Base-by-base conservation (phyloP, 2,329 filamentous ascomycete genomes). In the Curvularia eragrostidis region DNA sequence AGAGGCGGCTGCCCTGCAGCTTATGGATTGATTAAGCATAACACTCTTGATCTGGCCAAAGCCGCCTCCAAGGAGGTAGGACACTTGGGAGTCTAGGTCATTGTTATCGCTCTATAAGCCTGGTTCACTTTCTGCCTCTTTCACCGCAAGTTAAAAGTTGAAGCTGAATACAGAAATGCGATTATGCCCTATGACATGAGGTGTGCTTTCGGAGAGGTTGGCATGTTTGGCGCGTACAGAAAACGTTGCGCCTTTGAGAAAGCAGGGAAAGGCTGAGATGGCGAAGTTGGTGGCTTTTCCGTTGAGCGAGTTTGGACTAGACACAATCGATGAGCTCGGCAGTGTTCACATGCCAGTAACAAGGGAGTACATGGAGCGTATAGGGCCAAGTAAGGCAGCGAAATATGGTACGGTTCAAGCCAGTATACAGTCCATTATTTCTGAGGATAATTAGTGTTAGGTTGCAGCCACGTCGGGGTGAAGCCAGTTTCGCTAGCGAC, bases 201-300 rank as follows among this genome's bases (percentile, higher is more conserved):
- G 18, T 9, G 34, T 36, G 34, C 34, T 15, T 13, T 15, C 34
- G 3, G 34, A 36, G 15, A 36, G n/a, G 34, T 6, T 36, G 34
- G 34, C 15, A 13, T 15, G 15, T 36, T 15, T 36, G 34, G 34
- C 15, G 7, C 34, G 8, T 3, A 15, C 34, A 36, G 13, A 36
- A 18, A 4, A 6, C n/a, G 34, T 15, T 5, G 18, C 19, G 3
- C 26, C 49, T 39, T 3, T 52, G n/a, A 8, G 23, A 13, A 42
- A 39, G 34, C 34, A n/a, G 15, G 34, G 15, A n/a, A 23, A 48
- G 12, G 48, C 74, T 21, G 64, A 78, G 58, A 67, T 74, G 1
- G 81, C 79, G 6, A 73, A 76, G 26, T 68, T 81, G 9, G 76
- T 81, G 44, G 71, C 76, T 6, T 83, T 79, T 50, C 60, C 83